These are phyloP conservation scores for Eremochloa ophiuroides DNA, from an alignment of 176 grass and related monocot species.

Conservation along the genomic window DNA sequence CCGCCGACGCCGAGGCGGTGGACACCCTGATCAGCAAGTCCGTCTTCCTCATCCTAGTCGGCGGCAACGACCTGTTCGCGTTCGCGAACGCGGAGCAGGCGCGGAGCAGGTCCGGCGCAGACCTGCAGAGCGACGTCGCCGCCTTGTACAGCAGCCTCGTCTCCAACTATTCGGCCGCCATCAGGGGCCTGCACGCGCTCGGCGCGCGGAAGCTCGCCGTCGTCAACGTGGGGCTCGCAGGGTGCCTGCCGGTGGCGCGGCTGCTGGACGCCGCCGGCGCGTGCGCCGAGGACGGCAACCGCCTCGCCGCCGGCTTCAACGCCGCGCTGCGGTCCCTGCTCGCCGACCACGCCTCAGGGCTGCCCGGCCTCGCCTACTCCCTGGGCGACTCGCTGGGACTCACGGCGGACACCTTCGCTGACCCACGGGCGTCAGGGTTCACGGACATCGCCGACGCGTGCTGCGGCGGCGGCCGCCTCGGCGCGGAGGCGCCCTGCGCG, in stretches of 20 bases:
- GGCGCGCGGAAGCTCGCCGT: background rate
- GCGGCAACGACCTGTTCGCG: conserved; percentile 22
- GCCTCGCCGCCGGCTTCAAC: background rate
- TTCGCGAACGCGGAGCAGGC: background rate
- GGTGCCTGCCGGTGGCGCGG: background rate
- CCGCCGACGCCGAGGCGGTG: background rate
- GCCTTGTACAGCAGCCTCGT: background rate
- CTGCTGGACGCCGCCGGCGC: background rate
- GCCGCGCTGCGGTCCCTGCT: background rate
- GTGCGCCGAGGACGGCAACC: background rate
- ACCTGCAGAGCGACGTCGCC: background rate
- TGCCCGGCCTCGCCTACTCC: background rate
- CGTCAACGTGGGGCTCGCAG: background rate
- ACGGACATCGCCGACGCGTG: background rate
- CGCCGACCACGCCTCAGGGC: background rate
- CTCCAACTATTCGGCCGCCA: conserved; percentile 14
- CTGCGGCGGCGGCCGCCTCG: background rate
- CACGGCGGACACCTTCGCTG: background rate
- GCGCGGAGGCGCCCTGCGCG: background rate
- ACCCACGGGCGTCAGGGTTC: background rate
- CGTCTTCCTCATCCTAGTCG: conserved; percentile 5
- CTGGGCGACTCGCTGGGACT: background rate
- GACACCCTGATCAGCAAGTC: background rate
- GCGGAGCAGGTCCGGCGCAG: background rate
- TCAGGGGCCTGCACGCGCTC: background rate